Evolutionary conservation across 1,284 basidiomycete species (phyloP).

Genomic region (Trichosporon sp.): DNA sequence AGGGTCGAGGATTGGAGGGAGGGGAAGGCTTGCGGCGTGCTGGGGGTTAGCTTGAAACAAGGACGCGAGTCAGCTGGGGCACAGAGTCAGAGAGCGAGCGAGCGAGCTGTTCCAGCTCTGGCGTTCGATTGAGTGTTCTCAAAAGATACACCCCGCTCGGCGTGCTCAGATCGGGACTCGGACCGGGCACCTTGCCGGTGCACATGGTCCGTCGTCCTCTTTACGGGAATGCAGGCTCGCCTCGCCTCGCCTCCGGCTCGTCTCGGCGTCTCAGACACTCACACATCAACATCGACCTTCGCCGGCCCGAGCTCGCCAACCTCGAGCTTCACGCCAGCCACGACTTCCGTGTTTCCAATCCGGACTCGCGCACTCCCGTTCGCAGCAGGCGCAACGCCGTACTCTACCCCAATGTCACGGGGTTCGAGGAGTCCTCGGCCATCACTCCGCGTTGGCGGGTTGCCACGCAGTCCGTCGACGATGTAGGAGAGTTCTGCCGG

Average conservation of each 20-base stretch:
- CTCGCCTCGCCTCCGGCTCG: background rate
- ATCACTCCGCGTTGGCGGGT: conserved; percentile 40
- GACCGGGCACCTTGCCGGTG: too few species aligned
- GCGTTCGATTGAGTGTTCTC: too few species aligned
- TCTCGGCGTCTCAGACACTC: conserved; percentile 13
- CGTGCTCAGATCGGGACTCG: too few species aligned
- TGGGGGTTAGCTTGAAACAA: conserved; percentile 14
- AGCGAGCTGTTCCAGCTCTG: too few species aligned
- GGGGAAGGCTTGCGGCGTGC: conserved; percentile 46
- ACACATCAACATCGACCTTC: conserved; percentile 47
- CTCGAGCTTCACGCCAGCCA: conserved; percentile 45
- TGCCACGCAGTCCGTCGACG: conserved; percentile 36
- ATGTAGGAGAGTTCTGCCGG: conserved; percentile 46
- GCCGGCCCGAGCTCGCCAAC: conserved; percentile 38
- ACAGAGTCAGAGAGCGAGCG: too few species aligned
- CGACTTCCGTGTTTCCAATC: conserved; percentile 40
- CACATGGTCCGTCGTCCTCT: too few species aligned
- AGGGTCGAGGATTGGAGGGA: conserved; percentile 21
- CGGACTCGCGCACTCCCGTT: conserved; percentile 42
- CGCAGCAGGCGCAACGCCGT: conserved; percentile 44
- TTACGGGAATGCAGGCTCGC: too few species aligned
- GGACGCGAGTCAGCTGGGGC: too few species aligned
- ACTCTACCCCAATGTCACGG: conserved; percentile 35
- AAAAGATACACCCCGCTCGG: too few species aligned
- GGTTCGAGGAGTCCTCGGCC: conserved; percentile 33